Percentiles rank a stretch among this genome's conserved stretches.
phyloP scores from a whole-genome alignment of 176 grass and related monocot genomes.

The Thinopyrum elongatum region DNA sequence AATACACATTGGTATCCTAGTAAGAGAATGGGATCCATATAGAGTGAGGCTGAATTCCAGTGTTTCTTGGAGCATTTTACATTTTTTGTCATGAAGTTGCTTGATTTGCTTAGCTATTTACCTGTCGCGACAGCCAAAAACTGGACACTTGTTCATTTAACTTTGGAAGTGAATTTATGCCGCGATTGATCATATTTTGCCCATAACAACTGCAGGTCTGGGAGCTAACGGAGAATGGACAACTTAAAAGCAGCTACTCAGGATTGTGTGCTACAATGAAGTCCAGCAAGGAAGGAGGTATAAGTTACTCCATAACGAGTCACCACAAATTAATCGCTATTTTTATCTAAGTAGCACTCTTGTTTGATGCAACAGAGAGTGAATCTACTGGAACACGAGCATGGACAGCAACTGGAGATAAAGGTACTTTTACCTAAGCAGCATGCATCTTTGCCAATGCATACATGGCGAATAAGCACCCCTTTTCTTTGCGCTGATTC shows the following conservation, averaged over 20 bases:
- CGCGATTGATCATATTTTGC: constrained; percentile 1
- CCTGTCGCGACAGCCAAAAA: neutral
- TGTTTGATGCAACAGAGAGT: constrained; percentile 37
- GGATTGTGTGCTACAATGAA: constrained; percentile 62
- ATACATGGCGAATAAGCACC: neutral
- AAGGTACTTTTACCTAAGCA: constrained; percentile 42
- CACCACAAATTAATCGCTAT: neutral
- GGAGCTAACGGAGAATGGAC: constrained; percentile 78
- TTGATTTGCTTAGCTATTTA: neutral
- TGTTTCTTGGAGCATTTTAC: neutral
- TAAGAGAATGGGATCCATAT: neutral
- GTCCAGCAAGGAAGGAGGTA: constrained; percentile 36
- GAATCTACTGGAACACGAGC: constrained; percentile 41
- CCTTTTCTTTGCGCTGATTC: neutral
- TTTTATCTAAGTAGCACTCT: constrained; percentile 12
- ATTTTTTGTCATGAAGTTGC: neutral
- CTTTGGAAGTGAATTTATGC: neutral
- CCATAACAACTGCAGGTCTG: constrained; percentile 61
- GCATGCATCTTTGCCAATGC: neutral
- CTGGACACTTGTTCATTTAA: neutral
- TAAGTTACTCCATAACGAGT: neutral
- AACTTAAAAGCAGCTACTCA: constrained; percentile 83
- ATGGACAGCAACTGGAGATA: constrained; percentile 79
- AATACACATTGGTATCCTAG: neutral
- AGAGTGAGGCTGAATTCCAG: neutral